These are phyloP conservation scores for Physcomitrellopsis africana DNA, from an alignment of 225 moss, liverwort and hornwort species.

Conservation along the genomic window DNA sequence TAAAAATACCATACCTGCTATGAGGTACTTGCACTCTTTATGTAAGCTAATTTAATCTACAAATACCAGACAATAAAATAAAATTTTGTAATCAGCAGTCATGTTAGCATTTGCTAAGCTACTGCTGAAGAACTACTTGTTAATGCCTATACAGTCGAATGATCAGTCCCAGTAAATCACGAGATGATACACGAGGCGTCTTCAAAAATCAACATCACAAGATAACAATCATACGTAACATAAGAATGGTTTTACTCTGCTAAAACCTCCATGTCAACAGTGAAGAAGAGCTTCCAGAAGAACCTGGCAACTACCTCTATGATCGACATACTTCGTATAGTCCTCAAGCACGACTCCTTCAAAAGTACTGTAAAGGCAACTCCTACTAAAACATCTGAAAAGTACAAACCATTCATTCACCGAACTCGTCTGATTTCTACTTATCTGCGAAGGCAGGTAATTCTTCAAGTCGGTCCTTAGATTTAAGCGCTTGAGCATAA, in stretches of 20 bases:
- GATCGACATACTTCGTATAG: constrained; percentile 27
- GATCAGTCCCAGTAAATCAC: constrained; percentile 19
- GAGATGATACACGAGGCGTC: constrained; percentile 8
- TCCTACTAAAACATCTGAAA: constrained; percentile 16
- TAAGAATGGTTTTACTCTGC: constrained; percentile 30
- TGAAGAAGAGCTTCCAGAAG: constrained; percentile 24
- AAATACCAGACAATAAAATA: constrained; percentile 31
- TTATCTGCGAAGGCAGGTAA: too few relatives aligned
- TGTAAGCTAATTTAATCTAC: constrained; percentile 26
- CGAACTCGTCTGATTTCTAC: too few relatives aligned
- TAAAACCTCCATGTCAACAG: constrained; percentile 19
- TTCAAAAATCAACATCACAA: constrained; percentile 12
- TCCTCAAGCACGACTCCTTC: constrained; percentile 14
- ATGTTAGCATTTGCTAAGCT: constrained; percentile 26
- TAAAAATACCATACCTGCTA: constrained; percentile 35
- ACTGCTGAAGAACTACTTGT: constrained; percentile 13
- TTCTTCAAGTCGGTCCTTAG: too few relatives aligned
- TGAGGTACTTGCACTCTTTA: constrained; percentile 32
- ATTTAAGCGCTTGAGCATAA: too few relatives aligned
- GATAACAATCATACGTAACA: constrained; percentile 8
- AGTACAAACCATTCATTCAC: constrained; percentile 56
- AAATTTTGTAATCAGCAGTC: constrained; percentile 34
- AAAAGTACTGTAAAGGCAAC: constrained; percentile 10
- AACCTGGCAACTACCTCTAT: constrained; percentile 15
- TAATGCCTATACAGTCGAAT: constrained; percentile 16